A percentile compares a stretch with the other conserved stretches of the same genome.
These are phyloP conservation scores for Diplosphaera chodatii DNA, from an alignment of 139 green algal genomes.

Conservation along the genomic window DNA sequence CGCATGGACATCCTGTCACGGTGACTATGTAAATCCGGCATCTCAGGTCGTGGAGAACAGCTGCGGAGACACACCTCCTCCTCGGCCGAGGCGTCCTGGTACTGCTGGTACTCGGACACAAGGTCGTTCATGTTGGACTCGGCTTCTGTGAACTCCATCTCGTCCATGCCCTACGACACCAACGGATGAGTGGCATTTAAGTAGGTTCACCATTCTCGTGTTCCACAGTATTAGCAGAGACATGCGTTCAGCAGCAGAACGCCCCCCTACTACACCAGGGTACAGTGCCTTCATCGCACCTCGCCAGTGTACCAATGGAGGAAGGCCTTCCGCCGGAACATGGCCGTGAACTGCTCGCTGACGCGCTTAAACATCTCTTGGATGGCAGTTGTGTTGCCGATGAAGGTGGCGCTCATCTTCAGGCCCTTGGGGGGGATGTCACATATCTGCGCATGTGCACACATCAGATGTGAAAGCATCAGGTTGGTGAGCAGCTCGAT, in stretches of 20 bases:
- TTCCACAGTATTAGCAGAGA: too few relatives aligned
- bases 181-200: too few relatives aligned
- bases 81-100: slow-evolving; percentile 67
- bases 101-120: slow-evolving; percentile 86
- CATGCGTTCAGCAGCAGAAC: too few relatives aligned
- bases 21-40: too few relatives aligned
- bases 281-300: too few relatives aligned
- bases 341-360: slow-evolving; percentile 92
- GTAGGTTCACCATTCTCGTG: too few relatives aligned
- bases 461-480: too few relatives aligned
- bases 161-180: slow-evolving; percentile 97
- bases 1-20: too few relatives aligned
- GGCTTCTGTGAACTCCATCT: slow-evolving; percentile 99
- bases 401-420: slow-evolving; percentile 94
- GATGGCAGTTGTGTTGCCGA: slow-evolving; percentile 95
- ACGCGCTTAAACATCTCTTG: slow-evolving; percentile 93
- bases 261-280: too few relatives aligned
- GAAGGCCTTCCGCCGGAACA: slow-evolving; percentile 94
- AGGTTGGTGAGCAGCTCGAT: too few relatives aligned
- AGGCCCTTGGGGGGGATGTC: slow-evolving; percentile 93
- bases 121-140: slow-evolving; percentile 90
- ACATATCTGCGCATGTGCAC: slow-evolving; percentile 51
- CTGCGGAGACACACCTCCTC: slow-evolving; percentile 29
- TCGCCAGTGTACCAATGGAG: slow-evolving; percentile 70
- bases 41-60: too few relatives aligned